Evolutionary conservation across 345 rosid species (phyloP).

Genomic region (Lumnitzera littorea): DNA sequence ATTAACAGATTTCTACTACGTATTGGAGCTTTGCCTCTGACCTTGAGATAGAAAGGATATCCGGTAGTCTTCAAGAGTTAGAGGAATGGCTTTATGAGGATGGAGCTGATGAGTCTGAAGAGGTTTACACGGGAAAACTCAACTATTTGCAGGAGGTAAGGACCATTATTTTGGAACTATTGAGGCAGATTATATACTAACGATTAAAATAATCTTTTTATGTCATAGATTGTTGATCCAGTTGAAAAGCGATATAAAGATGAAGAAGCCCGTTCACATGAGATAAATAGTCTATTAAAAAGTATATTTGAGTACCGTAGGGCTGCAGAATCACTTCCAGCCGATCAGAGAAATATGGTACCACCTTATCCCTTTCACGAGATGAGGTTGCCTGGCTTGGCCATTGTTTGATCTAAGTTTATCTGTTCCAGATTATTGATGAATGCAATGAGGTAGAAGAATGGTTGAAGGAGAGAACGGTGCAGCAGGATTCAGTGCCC

Average conservation of each 20-base stretch:
- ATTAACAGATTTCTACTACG: conserved; percentile 35
- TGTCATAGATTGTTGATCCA: conserved; percentile 40
- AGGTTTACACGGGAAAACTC: conserved; percentile 31
- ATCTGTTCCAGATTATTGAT: conserved; percentile 27
- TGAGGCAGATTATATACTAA: background rate
- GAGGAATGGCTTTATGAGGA: conserved; percentile 64
- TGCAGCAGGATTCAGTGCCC: conserved; percentile 39
- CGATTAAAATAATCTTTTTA: background rate
- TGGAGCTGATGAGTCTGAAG: conserved; percentile 52
- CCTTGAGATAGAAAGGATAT: conserved; percentile 38
- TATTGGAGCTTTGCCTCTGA: conserved; percentile 46
- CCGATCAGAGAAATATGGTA: conserved; percentile 34
- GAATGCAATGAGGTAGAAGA: conserved; percentile 49
- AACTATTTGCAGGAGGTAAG: conserved; percentile 38
- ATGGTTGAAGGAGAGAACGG: conserved; percentile 46
- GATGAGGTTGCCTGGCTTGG: background rate
- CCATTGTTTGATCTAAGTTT: conserved; percentile 1
- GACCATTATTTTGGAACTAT: background rate
- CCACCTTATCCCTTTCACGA: background rate
- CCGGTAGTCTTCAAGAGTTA: conserved; percentile 44
- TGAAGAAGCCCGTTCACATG: conserved; percentile 42
- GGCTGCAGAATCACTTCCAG: conserved; percentile 29
- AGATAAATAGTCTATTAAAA: conserved; percentile 30
- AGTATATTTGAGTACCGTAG: conserved; percentile 29
- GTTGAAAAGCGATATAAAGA: conserved; percentile 41